Evolutionary conservation across 1,284 basidiomycete genomes (phyloP), one percentile per base, ranked within the genome.

Genomic region (Sporisorium sorghi): DNA sequence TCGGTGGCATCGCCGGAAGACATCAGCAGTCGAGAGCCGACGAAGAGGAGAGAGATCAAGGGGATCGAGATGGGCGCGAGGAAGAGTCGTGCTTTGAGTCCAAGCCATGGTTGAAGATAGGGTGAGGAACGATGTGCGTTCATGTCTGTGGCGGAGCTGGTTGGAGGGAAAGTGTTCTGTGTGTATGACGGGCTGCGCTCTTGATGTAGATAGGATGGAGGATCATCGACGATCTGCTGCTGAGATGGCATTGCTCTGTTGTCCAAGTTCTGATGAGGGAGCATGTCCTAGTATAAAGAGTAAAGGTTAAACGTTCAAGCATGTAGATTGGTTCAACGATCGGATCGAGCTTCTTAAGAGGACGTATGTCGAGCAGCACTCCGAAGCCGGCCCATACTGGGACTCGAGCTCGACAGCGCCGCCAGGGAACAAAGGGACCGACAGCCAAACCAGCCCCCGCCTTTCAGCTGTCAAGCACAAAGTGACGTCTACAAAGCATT

Each of bases 31-130:
- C 93, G 88, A 77, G 93, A 92, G 32, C 90, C 91, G 81, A 95
- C 89, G 81, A 97, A 93, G 72, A 94, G 84, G 63, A 97, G 89
- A 11, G 93, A 93, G 37, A 96, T 86, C 28, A 96, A 89, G 9
- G 86, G 83, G 1, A 86, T 86, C 1, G 86, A 86, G 39, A 88
- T 90, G 89, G 93, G 92, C 75, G 92, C 89, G 23, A 96, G 89
- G 24, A 92, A 91, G 47, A 95, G 88, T 42, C 93, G 88, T 72
- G 95, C 90, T 24, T 89, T 87, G 14, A 95, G 90, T 61, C 91
- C 88, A 39, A 97, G 90, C 84, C 93, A 95, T 9, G 93, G 92
- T 26, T 52, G 43, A n/a, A n/a, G n/a, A n/a, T n/a, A n/a, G n/a
- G n/a, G n/a, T n/a, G 2, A 70, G 53, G 24, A 48, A 50, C 9